Evolutionary conservation across 257 asterid species (phyloP), one percentile per base, ranked within the genome.

Genomic region (Linderniella brevidens): DNA sequence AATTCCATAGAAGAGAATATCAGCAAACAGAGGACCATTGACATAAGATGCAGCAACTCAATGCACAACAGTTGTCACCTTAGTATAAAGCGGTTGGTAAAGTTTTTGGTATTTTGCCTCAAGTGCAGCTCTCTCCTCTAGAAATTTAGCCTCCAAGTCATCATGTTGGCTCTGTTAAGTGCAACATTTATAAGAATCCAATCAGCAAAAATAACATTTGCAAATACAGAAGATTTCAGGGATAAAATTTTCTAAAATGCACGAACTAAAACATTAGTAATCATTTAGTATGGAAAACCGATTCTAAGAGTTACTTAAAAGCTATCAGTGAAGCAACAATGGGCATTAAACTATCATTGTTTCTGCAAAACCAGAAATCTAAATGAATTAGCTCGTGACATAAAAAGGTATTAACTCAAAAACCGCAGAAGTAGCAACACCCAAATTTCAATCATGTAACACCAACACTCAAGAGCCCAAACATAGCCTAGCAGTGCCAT

Each of bases 81-180:
- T 67, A 39, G 65, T 43, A 54, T 75, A 72, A 14, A 79, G 65
- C 37, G 79, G 93, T 41, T 63, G 71, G 57, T 77, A 80, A 53
- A 74, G 59, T 64, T 71, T 77, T 41, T 80, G 84, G 58, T 77
- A 80, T 60, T 69, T 77, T 47, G 77, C 77, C 65, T 80, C 84
- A 49, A 80, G 78, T 4, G 69, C 68, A 17, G 84, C 79, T 56
- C 71, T 71, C 53, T 80, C 93, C 61, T 77, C 75, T 5, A 66
- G 62, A 57, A 67, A 71, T 11, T 74, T 70, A 15, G 79, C 80
- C 66, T 77, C 84, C 52, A 74, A 49, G 13, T 64, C 81, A 64
- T 77, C 75, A 55, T 80, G 82, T 41, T 71, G 64, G 12, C 60
- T 37, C 93, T 80, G 81, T 35, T 49, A 17, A 19, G 15, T 8